Evolutionary conservation across 2,329 filamentous ascomycete genomes (phyloP).

Genomic region (Purpureocillium takamizusanense): DNA sequence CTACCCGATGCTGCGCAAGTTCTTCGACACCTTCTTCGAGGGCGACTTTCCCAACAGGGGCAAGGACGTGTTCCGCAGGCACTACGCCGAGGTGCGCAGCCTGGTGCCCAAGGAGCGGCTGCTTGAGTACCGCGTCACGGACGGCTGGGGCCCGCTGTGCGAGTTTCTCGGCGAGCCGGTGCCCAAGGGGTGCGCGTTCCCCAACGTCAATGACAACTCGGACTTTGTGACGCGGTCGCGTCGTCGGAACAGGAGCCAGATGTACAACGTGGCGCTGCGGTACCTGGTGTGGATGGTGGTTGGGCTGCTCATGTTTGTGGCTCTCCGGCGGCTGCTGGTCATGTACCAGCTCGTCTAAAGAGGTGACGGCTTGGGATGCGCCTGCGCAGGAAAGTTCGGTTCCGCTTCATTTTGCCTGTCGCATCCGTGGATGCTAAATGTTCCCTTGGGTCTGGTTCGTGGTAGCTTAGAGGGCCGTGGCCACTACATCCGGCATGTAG

Average conservation of each 20-base stretch:
- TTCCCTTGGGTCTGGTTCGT: too few species aligned
- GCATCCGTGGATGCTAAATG: too few species aligned
- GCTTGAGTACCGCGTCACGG: constrained; percentile 23
- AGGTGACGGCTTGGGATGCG: too few species aligned
- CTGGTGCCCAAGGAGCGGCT: constrained; percentile 20
- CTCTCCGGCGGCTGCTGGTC: not conserved
- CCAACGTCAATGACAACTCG: constrained; percentile 24
- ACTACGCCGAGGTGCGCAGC: constrained; percentile 24
- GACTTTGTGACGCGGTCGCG: constrained; percentile 23
- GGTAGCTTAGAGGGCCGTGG: too few species aligned
- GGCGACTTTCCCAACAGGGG: constrained; percentile 57
- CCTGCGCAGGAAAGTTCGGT: too few species aligned
- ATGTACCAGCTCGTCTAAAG: too few species aligned
- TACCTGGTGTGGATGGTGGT: constrained; percentile 12
- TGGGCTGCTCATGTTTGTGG: constrained; percentile 6
- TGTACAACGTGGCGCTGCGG: constrained; percentile 22
- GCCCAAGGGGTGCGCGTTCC: constrained; percentile 23
- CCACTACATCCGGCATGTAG: too few species aligned
- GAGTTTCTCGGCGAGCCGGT: constrained; percentile 22
- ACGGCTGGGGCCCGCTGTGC: constrained; percentile 29
- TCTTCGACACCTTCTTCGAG: constrained; percentile 60
- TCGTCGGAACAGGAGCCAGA: constrained; percentile 23
- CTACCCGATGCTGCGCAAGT: constrained; percentile 61
- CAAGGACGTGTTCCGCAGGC: constrained; percentile 48
- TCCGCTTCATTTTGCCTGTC: too few species aligned